These are phyloP conservation scores for Incumbomyces delicatus DNA, from an alignment of 2,329 filamentous ascomycete species.

Conservation along the genomic window DNA sequence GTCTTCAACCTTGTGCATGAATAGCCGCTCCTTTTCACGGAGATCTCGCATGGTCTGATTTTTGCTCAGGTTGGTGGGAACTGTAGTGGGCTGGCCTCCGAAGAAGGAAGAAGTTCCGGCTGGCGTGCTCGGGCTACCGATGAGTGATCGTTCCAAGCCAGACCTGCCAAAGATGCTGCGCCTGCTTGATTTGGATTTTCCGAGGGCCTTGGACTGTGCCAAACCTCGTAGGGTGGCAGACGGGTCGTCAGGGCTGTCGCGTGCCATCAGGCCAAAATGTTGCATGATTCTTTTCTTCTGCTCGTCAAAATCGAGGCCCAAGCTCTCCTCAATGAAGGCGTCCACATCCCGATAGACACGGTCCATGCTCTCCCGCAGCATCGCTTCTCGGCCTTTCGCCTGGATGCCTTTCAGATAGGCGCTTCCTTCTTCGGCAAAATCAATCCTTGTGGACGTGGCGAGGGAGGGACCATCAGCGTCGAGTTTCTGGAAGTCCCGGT, in stretches of 20 bases:
- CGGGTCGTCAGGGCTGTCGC: constrained; percentile 33
- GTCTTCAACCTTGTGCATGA: constrained; percentile 66
- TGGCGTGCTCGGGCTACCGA: constrained; percentile 61
- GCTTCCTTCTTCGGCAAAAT: constrained; percentile 17
- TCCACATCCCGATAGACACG: constrained; percentile 88
- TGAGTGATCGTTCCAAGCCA: constrained; percentile 70
- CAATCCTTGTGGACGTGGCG: not conserved
- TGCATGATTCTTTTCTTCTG: constrained; percentile 90
- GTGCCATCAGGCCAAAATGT: constrained; percentile 74
- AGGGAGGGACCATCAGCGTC: constrained; percentile 37
- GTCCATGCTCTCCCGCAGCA: constrained; percentile 84
- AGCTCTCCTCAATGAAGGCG: constrained; percentile 83
- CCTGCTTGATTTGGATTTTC: constrained; percentile 22
- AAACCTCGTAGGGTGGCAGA: constrained; percentile 37
- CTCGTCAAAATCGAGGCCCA: constrained; percentile 90
- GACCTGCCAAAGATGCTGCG: constrained; percentile 59
- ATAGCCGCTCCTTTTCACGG: constrained; percentile 74
- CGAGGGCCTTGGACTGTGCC: constrained; percentile 26
- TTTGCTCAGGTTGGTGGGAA: constrained; percentile 39
- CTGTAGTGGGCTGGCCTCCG: constrained; percentile 51
- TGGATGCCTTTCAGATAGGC: constrained; percentile 72
- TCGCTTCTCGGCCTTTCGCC: constrained; percentile 79
- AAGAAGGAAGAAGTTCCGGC: constrained; percentile 57
- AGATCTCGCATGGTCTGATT: constrained; percentile 64
- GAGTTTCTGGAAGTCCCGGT: constrained; percentile 79